Percentiles rank a stretch among this genome's conserved stretches.
Evolutionary conservation across 108 stramenopile genomes (phyloP).

Genomic region (Fragilaria radians): DNA sequence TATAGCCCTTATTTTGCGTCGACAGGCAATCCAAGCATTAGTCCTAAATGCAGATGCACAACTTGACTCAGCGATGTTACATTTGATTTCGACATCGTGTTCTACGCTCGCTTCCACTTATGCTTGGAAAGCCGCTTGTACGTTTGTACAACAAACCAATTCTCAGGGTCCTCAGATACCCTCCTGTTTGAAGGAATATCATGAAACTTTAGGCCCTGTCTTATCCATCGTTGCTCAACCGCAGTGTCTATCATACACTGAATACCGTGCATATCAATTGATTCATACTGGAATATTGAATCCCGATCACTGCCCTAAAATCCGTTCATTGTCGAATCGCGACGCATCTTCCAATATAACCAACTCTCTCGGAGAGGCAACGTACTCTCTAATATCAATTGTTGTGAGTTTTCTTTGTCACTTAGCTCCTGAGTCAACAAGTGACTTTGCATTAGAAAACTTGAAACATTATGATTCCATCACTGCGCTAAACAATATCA

Average conservation of each 20-base stretch:
- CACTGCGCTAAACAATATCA: neutral
- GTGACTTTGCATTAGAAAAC: neutral
- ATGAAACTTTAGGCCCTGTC: slow-evolving; percentile 9
- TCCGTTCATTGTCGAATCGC: no score
- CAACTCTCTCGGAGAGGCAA: neutral
- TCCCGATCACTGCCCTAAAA: no score
- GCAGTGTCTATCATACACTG: slow-evolving; percentile 6
- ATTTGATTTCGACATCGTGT: neutral
- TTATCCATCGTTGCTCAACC: slow-evolving; percentile 3
- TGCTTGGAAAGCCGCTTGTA: slow-evolving; percentile 34
- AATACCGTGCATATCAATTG: slow-evolving; percentile 22
- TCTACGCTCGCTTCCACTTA: slow-evolving; percentile 20
- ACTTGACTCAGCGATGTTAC: neutral
- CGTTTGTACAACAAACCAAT: slow-evolving; percentile 11
- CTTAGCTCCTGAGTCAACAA: neutral
- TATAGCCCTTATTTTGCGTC: slow-evolving; percentile 16
- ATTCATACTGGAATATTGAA: slow-evolving; percentile 8
- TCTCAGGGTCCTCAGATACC: neutral
- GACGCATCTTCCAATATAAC: no score
- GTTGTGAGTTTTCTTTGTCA: neutral
- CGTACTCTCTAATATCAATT: neutral
- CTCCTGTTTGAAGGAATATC: neutral
- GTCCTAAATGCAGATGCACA: slow-evolving; percentile 6
- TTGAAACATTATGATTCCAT: neutral
- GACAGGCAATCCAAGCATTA: slow-evolving; percentile 20